Percentiles rank a stretch among this genome's conserved stretches.
These are phyloP conservation scores for Exophiala sp. DNA, from an alignment of 2,329 filamentous ascomycete genomes.

Conservation along the genomic window DNA sequence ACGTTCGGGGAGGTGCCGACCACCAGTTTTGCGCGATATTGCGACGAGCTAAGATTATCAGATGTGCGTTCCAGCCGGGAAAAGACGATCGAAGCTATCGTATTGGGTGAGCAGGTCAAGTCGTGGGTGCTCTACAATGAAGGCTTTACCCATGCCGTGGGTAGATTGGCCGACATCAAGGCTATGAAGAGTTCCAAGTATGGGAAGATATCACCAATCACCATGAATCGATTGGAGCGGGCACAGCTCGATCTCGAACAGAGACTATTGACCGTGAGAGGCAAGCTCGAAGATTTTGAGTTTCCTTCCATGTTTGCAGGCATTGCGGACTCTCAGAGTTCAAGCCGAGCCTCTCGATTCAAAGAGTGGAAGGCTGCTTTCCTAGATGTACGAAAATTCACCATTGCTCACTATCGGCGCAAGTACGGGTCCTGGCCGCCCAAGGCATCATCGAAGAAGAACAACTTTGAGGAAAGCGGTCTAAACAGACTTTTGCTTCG, in stretches of 20 bases:
- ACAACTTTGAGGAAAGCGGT: constrained; percentile 78
- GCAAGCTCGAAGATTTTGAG: constrained; percentile 79
- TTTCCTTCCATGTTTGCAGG: constrained; percentile 88
- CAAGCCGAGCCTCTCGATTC: constrained; percentile 75
- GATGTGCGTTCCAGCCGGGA: constrained; percentile 80
- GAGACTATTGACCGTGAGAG: constrained; percentile 66
- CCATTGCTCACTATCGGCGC: constrained; percentile 65
- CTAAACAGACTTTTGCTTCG: constrained; percentile 79
- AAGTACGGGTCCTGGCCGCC: constrained; percentile 80
- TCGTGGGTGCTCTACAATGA: constrained; percentile 82
- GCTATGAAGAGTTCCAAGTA: constrained; percentile 67
- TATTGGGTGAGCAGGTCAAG: constrained; percentile 85
- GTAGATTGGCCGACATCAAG: constrained; percentile 73
- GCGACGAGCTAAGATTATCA: constrained; percentile 70
- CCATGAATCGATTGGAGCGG: constrained; percentile 75
- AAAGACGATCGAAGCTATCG: constrained; percentile 81
- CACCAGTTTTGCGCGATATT: constrained; percentile 55
- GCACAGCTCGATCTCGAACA: constrained; percentile 75
- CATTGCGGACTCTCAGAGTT: constrained; percentile 77
- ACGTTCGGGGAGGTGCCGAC: constrained; percentile 61
- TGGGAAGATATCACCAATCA: constrained; percentile 64
- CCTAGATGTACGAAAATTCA: constrained; percentile 68
- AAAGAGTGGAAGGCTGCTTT: constrained; percentile 79
- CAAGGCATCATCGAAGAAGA: constrained; percentile 88
- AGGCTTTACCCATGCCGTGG: constrained; percentile 85